phyloP scores from a whole-genome alignment of 1,284 basidiomycete species.

The Tilletia setariae region DNA sequence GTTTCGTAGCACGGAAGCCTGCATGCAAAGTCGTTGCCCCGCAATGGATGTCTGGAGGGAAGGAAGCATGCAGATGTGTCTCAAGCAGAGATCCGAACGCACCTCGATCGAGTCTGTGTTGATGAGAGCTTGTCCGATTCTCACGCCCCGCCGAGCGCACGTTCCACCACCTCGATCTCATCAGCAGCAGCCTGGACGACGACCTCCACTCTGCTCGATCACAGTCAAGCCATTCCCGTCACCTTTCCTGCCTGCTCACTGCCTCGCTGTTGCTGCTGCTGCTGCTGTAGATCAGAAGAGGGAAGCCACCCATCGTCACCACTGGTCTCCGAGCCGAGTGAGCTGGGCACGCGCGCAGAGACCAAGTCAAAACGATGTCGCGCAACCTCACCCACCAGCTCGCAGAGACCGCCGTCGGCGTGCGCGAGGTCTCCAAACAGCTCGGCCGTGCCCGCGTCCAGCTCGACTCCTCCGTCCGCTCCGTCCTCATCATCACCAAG shows the following conservation, averaged over 20 bases:
- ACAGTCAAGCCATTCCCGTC: not conserved
- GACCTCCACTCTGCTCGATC: not conserved
- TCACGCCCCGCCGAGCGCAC: no score
- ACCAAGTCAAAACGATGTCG: conserved; percentile 14
- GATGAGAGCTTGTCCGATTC: no score
- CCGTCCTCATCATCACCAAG: conserved; percentile 93
- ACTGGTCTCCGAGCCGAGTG: no score
- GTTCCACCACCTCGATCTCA: no score
- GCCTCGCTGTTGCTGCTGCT: not conserved
- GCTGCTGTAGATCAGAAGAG: no score
- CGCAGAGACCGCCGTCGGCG: conserved; percentile 93
- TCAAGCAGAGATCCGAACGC: no score
- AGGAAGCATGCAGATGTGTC: not conserved
- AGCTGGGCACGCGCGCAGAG: not conserved
- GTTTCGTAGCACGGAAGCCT: no score
- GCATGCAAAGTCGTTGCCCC: no score
- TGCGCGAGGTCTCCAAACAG: conserved; percentile 98
- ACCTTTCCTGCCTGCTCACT: not conserved
- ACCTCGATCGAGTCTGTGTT: no score
- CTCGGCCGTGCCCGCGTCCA: conserved; percentile 88
- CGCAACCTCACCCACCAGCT: conserved; percentile 75
- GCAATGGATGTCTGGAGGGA: no score
- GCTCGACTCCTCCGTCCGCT: conserved; percentile 73
- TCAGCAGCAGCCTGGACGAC: not conserved
- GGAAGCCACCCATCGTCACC: not conserved